A percentile compares a stretch with the other conserved stretches of the same genome.
Conservation (phyloP, 345 rosid species). For the Citrus reticulata region DNA sequence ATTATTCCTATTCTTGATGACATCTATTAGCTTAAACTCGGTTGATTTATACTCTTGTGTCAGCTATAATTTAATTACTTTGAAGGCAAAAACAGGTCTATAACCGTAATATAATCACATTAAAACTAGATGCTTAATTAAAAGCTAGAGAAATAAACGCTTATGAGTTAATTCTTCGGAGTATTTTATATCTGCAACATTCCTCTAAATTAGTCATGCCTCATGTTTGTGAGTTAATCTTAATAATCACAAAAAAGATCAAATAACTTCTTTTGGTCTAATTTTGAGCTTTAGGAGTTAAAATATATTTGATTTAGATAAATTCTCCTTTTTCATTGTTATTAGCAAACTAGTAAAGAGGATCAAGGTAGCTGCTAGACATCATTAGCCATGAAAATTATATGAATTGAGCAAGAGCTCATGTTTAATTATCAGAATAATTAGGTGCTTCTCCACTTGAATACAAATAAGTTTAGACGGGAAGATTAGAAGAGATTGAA, state of each 20-base stretch:
- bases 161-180: neutral
- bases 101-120: too few relatives aligned
- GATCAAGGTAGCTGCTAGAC: too few relatives aligned
- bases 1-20: neutral
- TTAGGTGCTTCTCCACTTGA: too few relatives aligned
- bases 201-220: neutral
- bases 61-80: neutral
- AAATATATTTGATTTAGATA: too few relatives aligned
- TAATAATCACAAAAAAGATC: neutral
- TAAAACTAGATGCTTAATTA: neutral
- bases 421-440: too few relatives aligned
- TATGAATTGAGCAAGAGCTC: too few relatives aligned
- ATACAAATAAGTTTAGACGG: neutral
- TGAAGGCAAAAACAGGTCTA: too few relatives aligned
- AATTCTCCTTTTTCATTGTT: neutral
- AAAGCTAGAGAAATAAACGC: neutral
- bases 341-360: neutral
- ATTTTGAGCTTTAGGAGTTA: neutral
- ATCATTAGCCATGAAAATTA: too few relatives aligned
- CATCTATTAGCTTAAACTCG: neutral
- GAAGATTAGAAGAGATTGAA: neutral
- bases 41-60: neutral
- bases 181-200: neutral
- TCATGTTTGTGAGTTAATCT: too few relatives aligned
- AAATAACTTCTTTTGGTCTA: neutral